These are phyloP conservation scores for Stenocarpella maydis DNA, from an alignment of 2,329 filamentous ascomycete species.

Conservation along the genomic window DNA sequence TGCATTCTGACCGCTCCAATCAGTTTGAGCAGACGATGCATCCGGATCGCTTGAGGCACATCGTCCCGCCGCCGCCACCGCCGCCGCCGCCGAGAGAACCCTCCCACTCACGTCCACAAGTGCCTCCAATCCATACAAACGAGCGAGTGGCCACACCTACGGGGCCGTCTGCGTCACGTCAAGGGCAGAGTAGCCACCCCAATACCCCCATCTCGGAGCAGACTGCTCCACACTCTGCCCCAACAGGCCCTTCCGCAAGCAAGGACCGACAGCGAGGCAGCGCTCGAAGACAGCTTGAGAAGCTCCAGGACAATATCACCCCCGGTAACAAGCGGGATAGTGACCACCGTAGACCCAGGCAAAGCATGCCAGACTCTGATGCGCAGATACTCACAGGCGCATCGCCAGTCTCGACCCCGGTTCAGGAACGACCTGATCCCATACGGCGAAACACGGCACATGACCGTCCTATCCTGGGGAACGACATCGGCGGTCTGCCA, in stretches of 20 bases:
- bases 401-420: conserved; percentile 58
- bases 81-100: conserved; percentile 43
- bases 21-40: conserved; percentile 54
- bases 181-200: conserved; percentile 40
- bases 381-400: conserved; percentile 64
- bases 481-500: conserved; percentile 41
- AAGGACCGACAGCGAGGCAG: conserved; percentile 49
- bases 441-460: conserved; percentile 48
- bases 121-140: conserved; percentile 41
- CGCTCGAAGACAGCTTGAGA: conserved; percentile 59
- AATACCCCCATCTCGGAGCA: conserved; percentile 43
- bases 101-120: conserved; percentile 36
- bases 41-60: conserved; percentile 59
- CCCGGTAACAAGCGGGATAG: conserved; percentile 45
- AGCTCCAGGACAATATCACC: conserved; percentile 57
- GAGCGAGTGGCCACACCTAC: conserved; percentile 41
- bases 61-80: conserved; percentile 46
- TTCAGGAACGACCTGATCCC: conserved; percentile 58
- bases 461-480: conserved; percentile 38
- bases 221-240: conserved; percentile 37
- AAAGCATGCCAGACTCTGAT: conserved; percentile 61
- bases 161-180: conserved; percentile 40
- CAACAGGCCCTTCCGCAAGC: conserved; percentile 46
- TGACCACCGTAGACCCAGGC: conserved; percentile 39
- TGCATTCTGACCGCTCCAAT: conserved; percentile 54